Conservation (phyloP, 2,329 filamentous ascomycete genomes). For the Plenodomus lindquistii region DNA sequence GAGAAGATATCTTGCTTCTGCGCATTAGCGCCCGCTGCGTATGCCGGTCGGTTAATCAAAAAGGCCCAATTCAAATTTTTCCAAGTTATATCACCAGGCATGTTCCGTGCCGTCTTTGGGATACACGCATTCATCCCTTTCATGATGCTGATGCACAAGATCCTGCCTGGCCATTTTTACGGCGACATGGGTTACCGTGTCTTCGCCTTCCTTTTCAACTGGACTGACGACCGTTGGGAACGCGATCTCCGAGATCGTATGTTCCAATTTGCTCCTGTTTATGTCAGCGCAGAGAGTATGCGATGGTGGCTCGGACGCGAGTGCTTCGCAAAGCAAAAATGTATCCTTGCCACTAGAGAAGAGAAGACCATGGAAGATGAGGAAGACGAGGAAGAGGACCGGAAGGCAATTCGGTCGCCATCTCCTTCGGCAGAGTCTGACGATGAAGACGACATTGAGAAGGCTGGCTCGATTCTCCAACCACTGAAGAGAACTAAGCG, state of each 20-base stretch:
- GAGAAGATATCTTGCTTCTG: constrained; percentile 87
- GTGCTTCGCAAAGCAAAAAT: constrained; percentile 83
- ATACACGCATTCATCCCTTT: constrained; percentile 92
- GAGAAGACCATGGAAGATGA: constrained; percentile 65
- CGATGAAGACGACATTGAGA: constrained; percentile 12
- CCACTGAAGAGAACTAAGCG: constrained; percentile 6
- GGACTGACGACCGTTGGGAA: constrained; percentile 86
- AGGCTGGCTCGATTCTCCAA: neutral
- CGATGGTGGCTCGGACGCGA: constrained; percentile 92
- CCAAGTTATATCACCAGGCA: constrained; percentile 72
- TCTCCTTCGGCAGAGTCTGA: constrained; percentile 18
- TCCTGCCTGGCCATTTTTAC: constrained; percentile 70
- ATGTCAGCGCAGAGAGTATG: constrained; percentile 88
- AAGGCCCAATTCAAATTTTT: constrained; percentile 94
- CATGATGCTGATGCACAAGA: constrained; percentile 82
- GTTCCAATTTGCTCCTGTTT: constrained; percentile 92
- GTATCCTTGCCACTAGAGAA: constrained; percentile 80
- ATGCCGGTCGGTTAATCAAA: constrained; percentile 82
- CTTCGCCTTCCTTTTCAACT: constrained; percentile 87
- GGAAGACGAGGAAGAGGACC: constrained; percentile 46
- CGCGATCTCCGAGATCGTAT: constrained; percentile 75
- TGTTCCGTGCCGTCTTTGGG: constrained; percentile 84
- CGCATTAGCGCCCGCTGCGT: constrained; percentile 85
- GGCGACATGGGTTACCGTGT: constrained; percentile 84
- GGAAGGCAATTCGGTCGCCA: constrained; percentile 9